Base-by-base conservation (phyloP, 257 asterid genomes). In the Gentiana straminea region DNA sequence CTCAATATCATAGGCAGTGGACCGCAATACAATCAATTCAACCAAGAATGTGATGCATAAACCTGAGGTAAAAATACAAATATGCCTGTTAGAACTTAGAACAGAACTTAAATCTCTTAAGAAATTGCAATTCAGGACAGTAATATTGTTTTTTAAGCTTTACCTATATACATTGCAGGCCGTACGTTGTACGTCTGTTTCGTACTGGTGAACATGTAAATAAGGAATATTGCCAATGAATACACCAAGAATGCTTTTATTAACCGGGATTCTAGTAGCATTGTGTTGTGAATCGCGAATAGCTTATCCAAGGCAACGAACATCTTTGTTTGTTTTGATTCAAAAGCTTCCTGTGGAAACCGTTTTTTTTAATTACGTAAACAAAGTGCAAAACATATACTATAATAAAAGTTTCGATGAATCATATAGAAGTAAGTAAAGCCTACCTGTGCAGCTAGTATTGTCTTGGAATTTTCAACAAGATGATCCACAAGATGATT, bases 201-300 rank as follows among this genome's bases (percentile, higher is more conserved):
- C 39, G 80, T 81, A 52, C 95, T 84, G 4, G 98, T 90, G 52
- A 90, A 76, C 86, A 90, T 77, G 78, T 82, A 84, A 64, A 90
- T 64, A 35, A 90, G 63, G 67, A 86, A 74, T 67, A 86, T 79
- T 10, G 76, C 79, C 33, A 79, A 58, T 1, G 86, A 65, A 70
- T 90, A 90, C 4, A 80, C 57, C 46, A 84, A 57, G 68, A 90
- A 67, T 10, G 91, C 77, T 54, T 82, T 78, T 57, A 84, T 72
- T 51, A 77, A 65, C 56, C 94, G 70, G 35, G 96, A 82, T 66
- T 86, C 96, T 13, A 84, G 77, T 49, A 84, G 61, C 78, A 90
- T 79, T n/a, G 94, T 81, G 8, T 77, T 82, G 74, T 86, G 95
- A 69, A 90, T 62, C 32, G 79, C 81, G 13, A 90, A 86, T 39